Evolutionary conservation across 345 rosid species (phyloP).

Genomic region (Eucalyptus tenuipes): DNA sequence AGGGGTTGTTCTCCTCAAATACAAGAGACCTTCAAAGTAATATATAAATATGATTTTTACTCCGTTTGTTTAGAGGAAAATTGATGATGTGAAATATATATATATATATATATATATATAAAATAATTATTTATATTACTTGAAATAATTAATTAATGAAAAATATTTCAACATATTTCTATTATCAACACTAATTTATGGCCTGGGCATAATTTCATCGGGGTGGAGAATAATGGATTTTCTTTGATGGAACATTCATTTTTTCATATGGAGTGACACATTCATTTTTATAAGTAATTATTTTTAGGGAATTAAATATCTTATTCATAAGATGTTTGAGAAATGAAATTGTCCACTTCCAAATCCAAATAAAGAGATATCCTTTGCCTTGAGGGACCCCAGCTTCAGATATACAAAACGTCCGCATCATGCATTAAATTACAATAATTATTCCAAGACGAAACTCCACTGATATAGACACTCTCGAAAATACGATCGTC

Average conservation of each 20-base stretch:
- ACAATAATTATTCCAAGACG: neutral
- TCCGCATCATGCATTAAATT: neutral
- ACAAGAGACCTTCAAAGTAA: too few relatives aligned
- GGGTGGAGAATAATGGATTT: too few relatives aligned
- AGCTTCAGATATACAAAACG: neutral
- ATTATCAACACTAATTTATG: neutral
- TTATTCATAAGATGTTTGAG: neutral
- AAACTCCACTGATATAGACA: neutral
- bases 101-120: too few relatives aligned
- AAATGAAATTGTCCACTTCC: neutral
- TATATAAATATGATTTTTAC: neutral
- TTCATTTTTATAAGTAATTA: too few relatives aligned
- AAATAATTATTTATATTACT: too few relatives aligned
- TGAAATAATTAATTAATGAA: too few relatives aligned
- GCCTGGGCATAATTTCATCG: fast-evolving
- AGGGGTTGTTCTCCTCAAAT: too few relatives aligned
- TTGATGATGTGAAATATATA: too few relatives aligned
- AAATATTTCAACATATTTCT: too few relatives aligned
- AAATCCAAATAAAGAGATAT: neutral
- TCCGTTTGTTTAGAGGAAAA: neutral
- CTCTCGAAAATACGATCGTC: neutral
- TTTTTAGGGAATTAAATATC: neutral
- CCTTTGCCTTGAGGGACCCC: neutral
- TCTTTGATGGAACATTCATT: too few relatives aligned
- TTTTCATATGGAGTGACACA: too few relatives aligned